Base-by-base conservation (phyloP, 805 yeast genomes). In the Suhomyces pyralidae region DNA sequence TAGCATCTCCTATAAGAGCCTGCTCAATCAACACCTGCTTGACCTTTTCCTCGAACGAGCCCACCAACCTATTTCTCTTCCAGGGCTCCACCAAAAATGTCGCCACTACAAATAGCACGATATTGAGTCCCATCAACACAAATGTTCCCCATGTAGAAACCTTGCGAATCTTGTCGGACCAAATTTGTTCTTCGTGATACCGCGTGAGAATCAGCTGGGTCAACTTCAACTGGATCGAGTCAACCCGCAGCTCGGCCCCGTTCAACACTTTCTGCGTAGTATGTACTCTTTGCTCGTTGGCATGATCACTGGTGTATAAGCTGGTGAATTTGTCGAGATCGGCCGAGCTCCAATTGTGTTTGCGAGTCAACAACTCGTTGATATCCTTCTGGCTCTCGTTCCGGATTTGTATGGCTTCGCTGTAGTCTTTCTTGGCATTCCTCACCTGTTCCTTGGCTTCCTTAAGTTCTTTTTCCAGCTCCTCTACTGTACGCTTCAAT, bases 141-240 rank as follows among this genome's bases (percentile, higher is more conserved):
- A 94, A 84, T 0, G 99, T 94, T 2, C 98, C 99, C 96, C 97
- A 94, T 0, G 98, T 92, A 5, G 97, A 89, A 5, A 96, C 90
- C 58, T 92, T 81, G 55, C 99, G 77, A 54, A 94, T 94, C 68
- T 92, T 92, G 70, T 94, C 99, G 1, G 97, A 90, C 98, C 99
- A 94, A 7, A 94, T 83, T 68, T 94, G 98, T 63, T 94, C 99
- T 66, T 94, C 98, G 57, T 93, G 97, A 62, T 94, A 94, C 59
- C 98, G 76, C 1, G 91, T 84, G 62, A 93, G 75, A 15, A 94
- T 94, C 54, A 89, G 85, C 52, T 84, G 84, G 15, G 90, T 85
- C 46, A 91, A 70, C 52, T 79, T 81, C 51, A 83, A 79, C 58
- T 88, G 93, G 17, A 85, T 68, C 8, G 84, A 84, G 51, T 91